A percentile compares a stretch with the other conserved stretches of the same genome.
Conservation (phyloP, 169 alveolate species). For the Cyclospora cayetanensis region DNA sequence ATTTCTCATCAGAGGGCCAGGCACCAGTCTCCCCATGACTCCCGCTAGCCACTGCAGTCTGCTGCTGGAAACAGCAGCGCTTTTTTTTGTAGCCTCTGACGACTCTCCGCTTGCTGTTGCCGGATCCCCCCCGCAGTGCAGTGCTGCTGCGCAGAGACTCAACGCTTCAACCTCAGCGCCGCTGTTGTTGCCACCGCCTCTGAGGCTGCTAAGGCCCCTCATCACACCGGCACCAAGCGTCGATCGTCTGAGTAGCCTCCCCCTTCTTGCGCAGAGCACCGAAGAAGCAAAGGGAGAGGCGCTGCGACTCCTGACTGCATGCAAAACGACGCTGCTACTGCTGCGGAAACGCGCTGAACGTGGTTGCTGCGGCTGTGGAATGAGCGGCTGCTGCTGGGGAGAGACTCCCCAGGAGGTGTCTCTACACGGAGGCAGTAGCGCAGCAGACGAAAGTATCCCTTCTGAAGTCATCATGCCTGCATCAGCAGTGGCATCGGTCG, state of each 20-base stretch:
- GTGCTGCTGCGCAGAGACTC: background rate
- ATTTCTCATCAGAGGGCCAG: background rate
- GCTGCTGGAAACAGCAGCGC: background rate
- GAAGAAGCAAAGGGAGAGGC: background rate
- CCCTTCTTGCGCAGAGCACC: conserved; percentile 6
- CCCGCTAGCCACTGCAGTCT: background rate
- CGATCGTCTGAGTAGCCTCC: background rate
- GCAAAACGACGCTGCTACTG: background rate
- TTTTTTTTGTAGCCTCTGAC: background rate
- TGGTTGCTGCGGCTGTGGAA: background rate
- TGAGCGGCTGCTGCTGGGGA: background rate
- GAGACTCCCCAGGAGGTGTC: background rate
- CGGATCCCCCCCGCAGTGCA: too few relatives aligned
- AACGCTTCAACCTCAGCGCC: background rate
- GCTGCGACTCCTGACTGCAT: background rate
- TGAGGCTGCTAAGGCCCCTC: background rate
- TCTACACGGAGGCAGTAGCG: background rate
- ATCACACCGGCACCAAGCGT: background rate
- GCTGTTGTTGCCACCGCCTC: background rate
- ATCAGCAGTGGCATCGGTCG: too few relatives aligned
- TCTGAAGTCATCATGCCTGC: too few relatives aligned
- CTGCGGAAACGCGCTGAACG: background rate
- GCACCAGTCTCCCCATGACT: background rate
- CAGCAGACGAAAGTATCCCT: background rate
- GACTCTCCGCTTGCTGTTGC: conserved; percentile 1